A percentile compares a stretch with the other conserved stretches of the same genome.
phyloP scores from a whole-genome alignment of 2,329 filamentous ascomycete species.

The Colletotrichum sp. region DNA sequence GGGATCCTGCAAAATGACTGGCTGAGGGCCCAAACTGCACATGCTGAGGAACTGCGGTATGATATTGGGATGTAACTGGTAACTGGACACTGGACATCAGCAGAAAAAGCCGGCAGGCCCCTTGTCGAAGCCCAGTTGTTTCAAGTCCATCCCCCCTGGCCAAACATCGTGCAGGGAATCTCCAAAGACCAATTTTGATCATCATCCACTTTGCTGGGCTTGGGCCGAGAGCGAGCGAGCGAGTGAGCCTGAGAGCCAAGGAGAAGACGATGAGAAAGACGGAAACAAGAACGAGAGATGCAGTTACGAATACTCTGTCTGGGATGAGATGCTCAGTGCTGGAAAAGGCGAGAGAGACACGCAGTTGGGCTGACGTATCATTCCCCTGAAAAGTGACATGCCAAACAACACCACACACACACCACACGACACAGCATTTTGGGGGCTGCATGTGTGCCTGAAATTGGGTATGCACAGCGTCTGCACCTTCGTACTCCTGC shows the following conservation, averaged over 20 bases:
- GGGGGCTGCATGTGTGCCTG: constrained; percentile 6
- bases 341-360: neutral
- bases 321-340: neutral
- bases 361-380: neutral
- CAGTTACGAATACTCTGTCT: neutral
- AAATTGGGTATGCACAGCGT: neutral
- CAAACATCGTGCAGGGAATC: constrained; percentile 4
- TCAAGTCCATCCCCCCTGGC: constrained; percentile 15
- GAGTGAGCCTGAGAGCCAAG: neutral
- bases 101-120: neutral
- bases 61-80: neutral
- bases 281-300: neutral
- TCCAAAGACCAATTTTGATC: neutral
- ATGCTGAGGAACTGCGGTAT: neutral
- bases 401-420: neutral
- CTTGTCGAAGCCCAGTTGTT: constrained; percentile 16
- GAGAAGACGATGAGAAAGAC: neutral
- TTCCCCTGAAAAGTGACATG: neutral
- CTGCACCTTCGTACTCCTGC: neutral
- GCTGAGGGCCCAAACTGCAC: neutral
- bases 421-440: neutral
- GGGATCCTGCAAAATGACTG: constrained; percentile 9
- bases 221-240: neutral
- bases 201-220: neutral
- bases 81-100: neutral